Evolutionary conservation across 768 basidiomycete species (phyloP).

Genomic region (Leucocoprinus leucothites): DNA sequence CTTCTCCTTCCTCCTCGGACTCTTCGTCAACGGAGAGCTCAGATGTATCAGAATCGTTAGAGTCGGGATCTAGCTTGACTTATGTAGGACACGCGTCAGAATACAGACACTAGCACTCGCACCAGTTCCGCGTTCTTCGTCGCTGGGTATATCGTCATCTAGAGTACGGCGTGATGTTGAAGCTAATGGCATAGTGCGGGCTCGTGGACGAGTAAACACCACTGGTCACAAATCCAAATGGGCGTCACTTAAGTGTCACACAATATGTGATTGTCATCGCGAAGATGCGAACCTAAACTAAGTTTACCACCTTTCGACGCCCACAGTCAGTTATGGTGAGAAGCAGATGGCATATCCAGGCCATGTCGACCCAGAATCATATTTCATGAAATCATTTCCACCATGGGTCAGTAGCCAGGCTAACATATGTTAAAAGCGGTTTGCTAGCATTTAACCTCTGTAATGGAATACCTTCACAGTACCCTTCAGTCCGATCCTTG

Average conservation of each 20-base stretch:
- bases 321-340: no score
- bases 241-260: not conserved
- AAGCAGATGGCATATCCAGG: no score
- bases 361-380: no score
- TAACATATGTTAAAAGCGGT: no score
- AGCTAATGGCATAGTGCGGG: not conserved
- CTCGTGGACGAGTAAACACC: not conserved
- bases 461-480: no score
- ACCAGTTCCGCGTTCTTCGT: constrained; percentile 5
- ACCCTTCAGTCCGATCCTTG: no score
- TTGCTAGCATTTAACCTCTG: no score
- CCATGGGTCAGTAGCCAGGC: no score
- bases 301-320: no score
- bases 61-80: constrained; percentile 2
- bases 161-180: not conserved
- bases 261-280: not conserved
- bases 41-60: constrained; percentile 6
- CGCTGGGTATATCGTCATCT: constrained; percentile 4
- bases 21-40: constrained; percentile 9
- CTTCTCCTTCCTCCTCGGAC: constrained; percentile 19
- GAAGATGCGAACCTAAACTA: no score
- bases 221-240: not conserved
- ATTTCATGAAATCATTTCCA: no score
- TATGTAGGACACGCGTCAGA: not conserved
- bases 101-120: not conserved